These are phyloP conservation scores for Spathaspora passalidarum DNA, from an alignment of 805 yeast species.

Conservation along the genomic window DNA sequence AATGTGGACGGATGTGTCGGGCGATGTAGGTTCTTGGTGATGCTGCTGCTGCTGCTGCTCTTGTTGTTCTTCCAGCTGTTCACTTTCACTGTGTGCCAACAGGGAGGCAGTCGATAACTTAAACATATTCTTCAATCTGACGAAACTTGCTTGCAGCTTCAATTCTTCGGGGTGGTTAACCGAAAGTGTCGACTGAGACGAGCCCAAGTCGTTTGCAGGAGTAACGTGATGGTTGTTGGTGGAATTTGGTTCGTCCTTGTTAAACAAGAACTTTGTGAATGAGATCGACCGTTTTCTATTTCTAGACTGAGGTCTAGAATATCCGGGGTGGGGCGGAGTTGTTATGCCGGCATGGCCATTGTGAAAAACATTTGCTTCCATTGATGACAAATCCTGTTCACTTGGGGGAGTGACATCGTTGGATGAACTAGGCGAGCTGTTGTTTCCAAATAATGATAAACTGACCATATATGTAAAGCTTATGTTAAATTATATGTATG, in stretches of 20 bases:
- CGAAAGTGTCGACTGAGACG: not conserved
- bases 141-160: constrained; percentile 17
- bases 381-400: not conserved
- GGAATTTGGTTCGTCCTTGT: constrained; percentile 13
- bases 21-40: not conserved
- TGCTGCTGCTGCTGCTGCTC: not conserved
- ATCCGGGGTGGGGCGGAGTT: not conserved
- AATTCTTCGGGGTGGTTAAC: not conserved
- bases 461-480: not conserved
- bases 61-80: not conserved
- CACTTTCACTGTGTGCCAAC: constrained; percentile 2
- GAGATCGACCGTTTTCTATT: constrained; percentile 23
- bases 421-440: not conserved
- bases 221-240: constrained; percentile 4
- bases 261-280: constrained; percentile 24
- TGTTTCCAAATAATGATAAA: not conserved
- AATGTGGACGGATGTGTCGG: not conserved
- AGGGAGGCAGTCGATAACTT: constrained; percentile 15
- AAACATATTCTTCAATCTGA: constrained; percentile 27
- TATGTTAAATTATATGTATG: not conserved
- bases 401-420: not conserved
- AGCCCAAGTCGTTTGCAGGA: constrained; percentile 6
- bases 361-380: not conserved
- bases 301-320: constrained; percentile 5
- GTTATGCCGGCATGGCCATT: not conserved